phyloP scores from a whole-genome alignment of 192 early-diverging fungal species.

The Backusella mclennaniae region DNA sequence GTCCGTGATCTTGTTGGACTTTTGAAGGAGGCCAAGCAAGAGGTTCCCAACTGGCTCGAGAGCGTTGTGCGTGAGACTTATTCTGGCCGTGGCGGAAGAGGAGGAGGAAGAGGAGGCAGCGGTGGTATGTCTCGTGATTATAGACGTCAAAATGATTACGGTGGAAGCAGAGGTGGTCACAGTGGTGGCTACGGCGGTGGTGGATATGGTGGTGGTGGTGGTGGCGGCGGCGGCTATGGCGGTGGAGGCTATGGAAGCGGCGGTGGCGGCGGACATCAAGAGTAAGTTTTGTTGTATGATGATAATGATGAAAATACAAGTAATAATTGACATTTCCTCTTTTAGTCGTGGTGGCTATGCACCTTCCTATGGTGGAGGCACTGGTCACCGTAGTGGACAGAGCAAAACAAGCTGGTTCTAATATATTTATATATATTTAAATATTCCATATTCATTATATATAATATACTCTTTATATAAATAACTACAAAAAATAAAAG shows the following conservation, averaged over 20 bases:
- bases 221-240: background rate
- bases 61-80: slow-evolving; percentile 60
- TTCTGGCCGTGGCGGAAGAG: slow-evolving; percentile 19
- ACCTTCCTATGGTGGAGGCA: slow-evolving; percentile 9
- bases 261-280: background rate
- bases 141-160: slow-evolving; percentile 19
- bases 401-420: slow-evolving; percentile 45
- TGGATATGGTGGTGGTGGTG: background rate
- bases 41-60: slow-evolving; percentile 82
- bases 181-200: slow-evolving; percentile 11
- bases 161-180: slow-evolving; percentile 20
- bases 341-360: background rate
- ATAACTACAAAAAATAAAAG: background rate
- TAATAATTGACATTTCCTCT: no score
- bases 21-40: slow-evolving; percentile 93
- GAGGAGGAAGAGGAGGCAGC: slow-evolving; percentile 29
- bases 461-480: background rate
- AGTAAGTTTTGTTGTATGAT: background rate
- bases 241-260: background rate
- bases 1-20: slow-evolving; percentile 85
- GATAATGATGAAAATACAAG: no score
- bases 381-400: slow-evolving; percentile 31
- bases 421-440: background rate
- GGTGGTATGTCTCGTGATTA: slow-evolving; percentile 11
- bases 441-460: no score